These are phyloP conservation scores for Phytomonas francai DNA, from an alignment of 208 protist genomes.

Conservation along the genomic window DNA sequence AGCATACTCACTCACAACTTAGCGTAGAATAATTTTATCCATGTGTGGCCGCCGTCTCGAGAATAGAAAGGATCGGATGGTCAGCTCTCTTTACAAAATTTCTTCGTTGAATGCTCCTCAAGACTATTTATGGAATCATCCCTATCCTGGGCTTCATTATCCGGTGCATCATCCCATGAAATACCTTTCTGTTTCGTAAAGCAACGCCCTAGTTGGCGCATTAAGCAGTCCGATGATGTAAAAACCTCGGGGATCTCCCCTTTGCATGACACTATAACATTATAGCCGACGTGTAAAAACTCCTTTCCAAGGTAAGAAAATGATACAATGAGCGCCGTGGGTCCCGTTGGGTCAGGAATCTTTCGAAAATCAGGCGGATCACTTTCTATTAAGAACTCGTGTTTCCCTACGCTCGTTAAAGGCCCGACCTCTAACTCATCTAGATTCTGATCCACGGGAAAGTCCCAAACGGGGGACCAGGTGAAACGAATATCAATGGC, in stretches of 20 bases:
- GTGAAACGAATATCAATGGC: slow-evolving; percentile 61
- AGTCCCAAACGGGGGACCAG: slow-evolving; percentile 84
- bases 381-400: slow-evolving; percentile 58
- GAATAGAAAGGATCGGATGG: not conserved
- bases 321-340: slow-evolving; percentile 62
- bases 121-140: not conserved
- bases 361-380: slow-evolving; percentile 56
- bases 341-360: slow-evolving; percentile 75
- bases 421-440: slow-evolving; percentile 80
- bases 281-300: slow-evolving; percentile 78
- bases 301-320: slow-evolving; percentile 54
- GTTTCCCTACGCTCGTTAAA: slow-evolving; percentile 40
- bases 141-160: not conserved
- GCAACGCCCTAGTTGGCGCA: slow-evolving; percentile 42
- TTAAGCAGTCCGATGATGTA: slow-evolving; percentile 34
- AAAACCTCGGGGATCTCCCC: slow-evolving; percentile 74
- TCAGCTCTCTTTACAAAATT: not conserved
- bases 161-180: slow-evolving; percentile 18
- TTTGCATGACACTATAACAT: slow-evolving; percentile 45
- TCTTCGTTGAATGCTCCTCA: not conserved
- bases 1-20: not conserved
- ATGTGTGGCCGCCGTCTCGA: not conserved
- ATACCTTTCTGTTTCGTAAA: slow-evolving; percentile 32
- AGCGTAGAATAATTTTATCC: not conserved
- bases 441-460: slow-evolving; percentile 65